phyloP scores from a whole-genome alignment of 768 basidiomycete species.

The Pulveroboletus sp. region DNA sequence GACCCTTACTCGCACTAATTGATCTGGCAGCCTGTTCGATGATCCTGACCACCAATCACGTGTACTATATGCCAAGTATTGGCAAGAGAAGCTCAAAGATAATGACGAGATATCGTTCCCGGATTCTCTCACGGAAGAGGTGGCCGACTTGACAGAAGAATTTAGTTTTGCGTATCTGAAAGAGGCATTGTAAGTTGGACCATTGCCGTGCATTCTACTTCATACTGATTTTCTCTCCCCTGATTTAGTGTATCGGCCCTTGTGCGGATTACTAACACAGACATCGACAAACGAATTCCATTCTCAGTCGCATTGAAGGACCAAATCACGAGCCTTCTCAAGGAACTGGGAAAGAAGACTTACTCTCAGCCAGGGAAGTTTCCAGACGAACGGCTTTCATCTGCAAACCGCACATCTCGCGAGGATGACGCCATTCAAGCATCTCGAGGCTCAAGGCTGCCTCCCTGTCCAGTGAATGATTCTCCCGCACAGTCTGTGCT shows the following conservation, averaged over 20 bases:
- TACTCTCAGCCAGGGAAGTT: not conserved
- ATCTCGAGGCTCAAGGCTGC: not conserved
- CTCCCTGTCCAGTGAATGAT: not conserved
- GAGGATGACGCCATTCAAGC: conserved; percentile 1
- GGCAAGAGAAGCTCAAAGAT: conserved; percentile 69
- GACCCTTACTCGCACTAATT: not conserved
- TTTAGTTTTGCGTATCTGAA: conserved; percentile 90
- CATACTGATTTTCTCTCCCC: not conserved
- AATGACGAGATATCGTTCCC: conserved; percentile 67
- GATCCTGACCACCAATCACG: conserved; percentile 66
- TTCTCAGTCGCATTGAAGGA: conserved; percentile 51
- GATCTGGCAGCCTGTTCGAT: conserved; percentile 55
- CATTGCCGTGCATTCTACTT: not conserved
- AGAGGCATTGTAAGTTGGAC: conserved; percentile 71
- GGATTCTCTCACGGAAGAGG: conserved; percentile 53
- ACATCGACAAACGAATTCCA: conserved; percentile 43
- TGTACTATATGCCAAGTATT: conserved; percentile 65
- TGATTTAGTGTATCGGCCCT: conserved; percentile 62
- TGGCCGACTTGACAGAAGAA: conserved; percentile 54
- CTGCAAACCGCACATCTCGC: not conserved
- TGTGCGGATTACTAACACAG: conserved; percentile 55
- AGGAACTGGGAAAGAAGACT: conserved; percentile 55
- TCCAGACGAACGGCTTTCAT: not conserved
- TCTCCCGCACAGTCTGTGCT: not conserved
- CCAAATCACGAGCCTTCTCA: conserved; percentile 59